These are phyloP conservation scores for Trichoderma sp. DNA, from an alignment of 2,329 filamentous ascomycete species.

Conservation along the genomic window DNA sequence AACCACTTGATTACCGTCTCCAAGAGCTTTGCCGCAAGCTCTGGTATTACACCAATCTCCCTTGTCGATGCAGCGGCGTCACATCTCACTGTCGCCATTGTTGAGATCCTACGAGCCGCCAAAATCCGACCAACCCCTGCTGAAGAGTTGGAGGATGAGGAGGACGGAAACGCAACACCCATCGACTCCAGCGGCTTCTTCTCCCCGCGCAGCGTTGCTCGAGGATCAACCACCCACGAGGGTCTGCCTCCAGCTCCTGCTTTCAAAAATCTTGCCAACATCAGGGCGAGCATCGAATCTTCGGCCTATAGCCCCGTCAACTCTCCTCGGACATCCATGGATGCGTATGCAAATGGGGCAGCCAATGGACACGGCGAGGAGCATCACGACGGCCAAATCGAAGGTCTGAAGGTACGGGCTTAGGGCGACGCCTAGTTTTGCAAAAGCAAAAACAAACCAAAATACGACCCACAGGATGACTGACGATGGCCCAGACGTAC, in stretches of 20 bases:
- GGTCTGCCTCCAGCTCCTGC: conserved; percentile 51
- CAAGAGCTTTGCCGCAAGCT: conserved; percentile 82
- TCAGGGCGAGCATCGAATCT: conserved; percentile 62
- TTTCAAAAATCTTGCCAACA: conserved; percentile 57
- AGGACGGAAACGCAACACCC: conserved; percentile 64
- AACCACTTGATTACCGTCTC: conserved; percentile 94
- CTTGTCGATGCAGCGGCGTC: conserved; percentile 90
- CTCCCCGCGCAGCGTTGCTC: conserved; percentile 51
- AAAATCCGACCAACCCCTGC: conserved; percentile 77
- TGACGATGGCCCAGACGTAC: conserved; percentile 55
- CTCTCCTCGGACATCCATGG: conserved; percentile 61
- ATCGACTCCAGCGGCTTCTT: conserved; percentile 69
- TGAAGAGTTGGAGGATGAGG: conserved; percentile 74
- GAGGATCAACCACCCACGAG: conserved; percentile 35
- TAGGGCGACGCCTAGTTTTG: conserved; percentile 22
- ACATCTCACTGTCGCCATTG: conserved; percentile 79
- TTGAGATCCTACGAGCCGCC: conserved; percentile 79
- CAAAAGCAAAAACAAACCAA: not conserved
- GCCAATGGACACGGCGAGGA: conserved; percentile 42
- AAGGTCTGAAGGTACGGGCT: conserved; percentile 49
- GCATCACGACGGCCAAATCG: conserved; percentile 41
- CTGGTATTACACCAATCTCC: conserved; percentile 87
- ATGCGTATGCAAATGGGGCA: conserved; percentile 42
- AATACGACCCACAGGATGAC: conserved; percentile 9
- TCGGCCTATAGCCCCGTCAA: conserved; percentile 73